These are phyloP conservation scores for Auricularia sp. DNA, from an alignment of 768 basidiomycete species.

Conservation along the genomic window DNA sequence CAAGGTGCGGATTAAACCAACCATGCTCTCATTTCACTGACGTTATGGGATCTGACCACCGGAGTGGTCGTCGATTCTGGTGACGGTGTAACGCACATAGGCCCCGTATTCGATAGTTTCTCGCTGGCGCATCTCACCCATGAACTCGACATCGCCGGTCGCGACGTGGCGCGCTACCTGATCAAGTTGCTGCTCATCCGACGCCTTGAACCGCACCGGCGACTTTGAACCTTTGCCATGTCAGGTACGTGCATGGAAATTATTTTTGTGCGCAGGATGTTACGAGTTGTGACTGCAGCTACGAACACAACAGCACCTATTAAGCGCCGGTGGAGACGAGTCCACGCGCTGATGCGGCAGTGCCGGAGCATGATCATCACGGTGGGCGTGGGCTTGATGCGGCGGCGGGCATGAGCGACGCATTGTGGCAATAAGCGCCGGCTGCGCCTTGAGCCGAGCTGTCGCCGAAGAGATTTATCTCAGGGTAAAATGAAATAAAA, in stretches of 20 bases:
- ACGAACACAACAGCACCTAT: conserved; percentile 37
- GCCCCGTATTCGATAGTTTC: conserved; percentile 96
- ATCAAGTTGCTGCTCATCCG: conserved; percentile 99
- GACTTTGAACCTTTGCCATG: conserved; percentile 99
- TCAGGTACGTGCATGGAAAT: conserved; percentile 48
- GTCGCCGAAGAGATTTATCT: no score
- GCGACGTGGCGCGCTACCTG: conserved; percentile 96
- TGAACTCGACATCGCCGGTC: conserved; percentile 92
- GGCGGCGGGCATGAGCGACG: no score
- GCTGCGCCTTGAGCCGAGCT: no score
- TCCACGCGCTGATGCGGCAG: no score
- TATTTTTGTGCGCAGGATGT: not conserved
- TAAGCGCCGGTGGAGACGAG: no score
- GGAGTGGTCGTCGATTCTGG: conserved; percentile 99
- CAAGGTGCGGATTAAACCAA: conserved; percentile 60
- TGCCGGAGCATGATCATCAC: no score
- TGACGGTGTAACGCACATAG: conserved; percentile 98
- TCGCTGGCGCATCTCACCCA: conserved; percentile 91
- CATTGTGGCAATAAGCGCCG: no score
- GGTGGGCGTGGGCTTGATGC: no score
- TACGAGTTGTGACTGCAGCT: conserved; percentile 36
- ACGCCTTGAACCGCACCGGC: conserved; percentile 98
- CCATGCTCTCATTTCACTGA: not conserved
- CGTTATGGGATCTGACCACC: conserved; percentile 73
- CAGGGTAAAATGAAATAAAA: no score